phyloP scores from a whole-genome alignment of 805 yeast species.

The Suhomyces faveliae region DNA sequence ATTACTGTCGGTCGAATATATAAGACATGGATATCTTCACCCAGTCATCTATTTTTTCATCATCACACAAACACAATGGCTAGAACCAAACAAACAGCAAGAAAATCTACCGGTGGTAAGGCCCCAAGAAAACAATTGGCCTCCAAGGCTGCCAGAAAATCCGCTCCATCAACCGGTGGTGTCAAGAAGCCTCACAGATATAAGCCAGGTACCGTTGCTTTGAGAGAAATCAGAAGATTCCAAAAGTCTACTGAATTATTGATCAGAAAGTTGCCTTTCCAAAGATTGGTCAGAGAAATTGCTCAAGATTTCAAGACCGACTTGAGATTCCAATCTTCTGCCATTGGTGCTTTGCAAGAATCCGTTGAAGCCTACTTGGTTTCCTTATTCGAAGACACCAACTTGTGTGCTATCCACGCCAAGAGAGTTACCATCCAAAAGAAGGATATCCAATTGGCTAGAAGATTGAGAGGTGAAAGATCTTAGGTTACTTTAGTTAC shows the following conservation, averaged over 20 bases:
- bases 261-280: conserved; percentile 96
- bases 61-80: conserved; percentile 53
- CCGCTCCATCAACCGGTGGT: conserved; percentile 91
- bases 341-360: conserved; percentile 49
- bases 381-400: conserved; percentile 47
- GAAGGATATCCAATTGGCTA: conserved; percentile 49
- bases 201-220: conserved; percentile 96
- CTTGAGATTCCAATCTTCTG: conserved; percentile 80
- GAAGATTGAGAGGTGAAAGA: conserved; percentile 52
- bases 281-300: conserved; percentile 93
- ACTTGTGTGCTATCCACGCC: conserved; percentile 51
- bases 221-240: conserved; percentile 96
- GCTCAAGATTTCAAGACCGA: conserved; percentile 93
- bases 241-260: conserved; percentile 94
- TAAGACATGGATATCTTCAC: background rate
- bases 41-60: background rate
- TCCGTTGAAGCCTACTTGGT: conserved; percentile 49
- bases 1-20: no score
- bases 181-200: conserved; percentile 94
- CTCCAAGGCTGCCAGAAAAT: conserved; percentile 90
- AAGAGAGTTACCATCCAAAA: conserved; percentile 49
- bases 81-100: conserved; percentile 91
- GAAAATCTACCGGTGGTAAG: conserved; percentile 94
- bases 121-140: conserved; percentile 94
- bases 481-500: conserved; percentile 22